Percentiles rank a stretch among this genome's conserved stretches.
These are phyloP conservation scores for Naganishia albida DNA, from an alignment of 1,284 basidiomycete genomes.

Conservation along the genomic window DNA sequence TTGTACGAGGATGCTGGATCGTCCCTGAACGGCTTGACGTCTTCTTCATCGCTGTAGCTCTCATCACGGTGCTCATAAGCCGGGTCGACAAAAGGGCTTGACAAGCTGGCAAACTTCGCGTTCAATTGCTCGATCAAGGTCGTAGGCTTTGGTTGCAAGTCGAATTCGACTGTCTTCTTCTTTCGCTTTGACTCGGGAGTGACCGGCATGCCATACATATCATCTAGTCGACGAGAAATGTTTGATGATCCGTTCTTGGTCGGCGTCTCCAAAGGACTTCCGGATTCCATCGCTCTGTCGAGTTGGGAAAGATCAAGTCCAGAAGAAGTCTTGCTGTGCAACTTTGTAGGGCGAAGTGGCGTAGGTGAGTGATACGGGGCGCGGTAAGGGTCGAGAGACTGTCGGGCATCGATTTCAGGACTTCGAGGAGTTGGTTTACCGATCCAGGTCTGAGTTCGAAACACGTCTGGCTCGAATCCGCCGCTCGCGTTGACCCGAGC, in stretches of 20 bases:
- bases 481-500: slow-evolving; percentile 2
- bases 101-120: slow-evolving; percentile 16
- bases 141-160: background rate
- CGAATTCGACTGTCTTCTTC: slow-evolving; percentile 1
- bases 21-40: slow-evolving; percentile 14
- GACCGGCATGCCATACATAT: background rate
- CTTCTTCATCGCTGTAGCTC: background rate
- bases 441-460: slow-evolving; percentile 16
- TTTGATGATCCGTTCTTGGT: background rate
- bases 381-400: background rate
- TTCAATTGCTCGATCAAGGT: slow-evolving; percentile 28
- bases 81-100: background rate
- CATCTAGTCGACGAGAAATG: background rate
- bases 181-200: slow-evolving; percentile 3
- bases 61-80: background rate
- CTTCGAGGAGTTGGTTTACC: background rate
- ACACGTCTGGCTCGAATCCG: slow-evolving; percentile 20
- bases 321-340: background rate
- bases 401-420: background rate
- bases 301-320: background rate
- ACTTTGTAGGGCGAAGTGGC: background rate
- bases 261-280: slow-evolving; percentile 11
- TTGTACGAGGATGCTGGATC: background rate
- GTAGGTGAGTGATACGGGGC: slow-evolving; percentile 1
- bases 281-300: slow-evolving; percentile 1